phyloP scores from a whole-genome alignment of 352 stramenopile species.

The Globisporangium megalacanthum region DNA sequence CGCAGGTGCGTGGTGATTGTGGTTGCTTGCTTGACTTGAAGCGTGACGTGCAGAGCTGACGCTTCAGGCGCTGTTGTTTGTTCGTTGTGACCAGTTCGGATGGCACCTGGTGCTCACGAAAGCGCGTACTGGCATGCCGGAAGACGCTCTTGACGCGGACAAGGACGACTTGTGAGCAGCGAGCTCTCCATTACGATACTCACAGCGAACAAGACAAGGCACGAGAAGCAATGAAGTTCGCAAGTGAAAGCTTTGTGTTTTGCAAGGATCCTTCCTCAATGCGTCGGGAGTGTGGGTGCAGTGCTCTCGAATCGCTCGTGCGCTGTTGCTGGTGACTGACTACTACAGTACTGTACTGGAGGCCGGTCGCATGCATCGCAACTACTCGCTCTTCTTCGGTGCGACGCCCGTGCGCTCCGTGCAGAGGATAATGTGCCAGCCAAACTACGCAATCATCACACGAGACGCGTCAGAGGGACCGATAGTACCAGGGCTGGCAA shows the following conservation, averaged over 20 bases:
- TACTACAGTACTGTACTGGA: too few relatives aligned
- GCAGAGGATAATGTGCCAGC: constrained; percentile 60
- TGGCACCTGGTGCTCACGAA: constrained; percentile 10
- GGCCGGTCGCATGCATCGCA: too few relatives aligned
- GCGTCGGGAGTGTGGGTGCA: too few relatives aligned
- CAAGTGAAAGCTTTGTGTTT: background rate
- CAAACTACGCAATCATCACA: constrained; percentile 19
- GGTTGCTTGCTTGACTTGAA: background rate
- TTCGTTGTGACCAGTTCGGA: constrained; percentile 4
- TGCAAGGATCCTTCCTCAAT: background rate
- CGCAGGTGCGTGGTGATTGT: constrained; percentile 32
- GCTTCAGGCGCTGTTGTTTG: background rate
- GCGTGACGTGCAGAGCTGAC: background rate
- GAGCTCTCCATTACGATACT: too few relatives aligned
- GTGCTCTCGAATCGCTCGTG: too few relatives aligned
- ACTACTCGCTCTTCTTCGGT: background rate
- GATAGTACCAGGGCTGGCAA: too few relatives aligned
- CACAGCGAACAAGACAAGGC: background rate
- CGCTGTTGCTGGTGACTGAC: too few relatives aligned
- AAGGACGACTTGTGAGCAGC: background rate
- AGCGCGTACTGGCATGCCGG: background rate
- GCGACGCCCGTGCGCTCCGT: constrained; percentile 8
- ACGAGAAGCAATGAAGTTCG: background rate
- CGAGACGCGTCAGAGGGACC: background rate
- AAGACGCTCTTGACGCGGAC: background rate